These are phyloP conservation scores for Acorus gramineus DNA, from an alignment of 106 monocot species.

Conservation along the genomic window DNA sequence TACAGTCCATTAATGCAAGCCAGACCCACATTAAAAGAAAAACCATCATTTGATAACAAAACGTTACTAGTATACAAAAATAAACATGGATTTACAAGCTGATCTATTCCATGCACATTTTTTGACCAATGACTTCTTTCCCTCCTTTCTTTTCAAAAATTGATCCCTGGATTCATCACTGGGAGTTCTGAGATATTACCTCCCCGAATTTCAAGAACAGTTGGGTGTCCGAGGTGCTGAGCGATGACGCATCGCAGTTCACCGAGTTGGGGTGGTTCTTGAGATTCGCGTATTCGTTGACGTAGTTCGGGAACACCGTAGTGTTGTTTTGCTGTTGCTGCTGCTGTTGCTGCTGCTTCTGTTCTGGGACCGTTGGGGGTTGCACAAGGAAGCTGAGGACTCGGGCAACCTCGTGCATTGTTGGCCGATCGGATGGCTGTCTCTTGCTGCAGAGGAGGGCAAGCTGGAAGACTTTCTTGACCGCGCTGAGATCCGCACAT, in stretches of 20 bases:
- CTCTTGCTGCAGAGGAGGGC: conserved; percentile 86
- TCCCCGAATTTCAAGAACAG: conserved; percentile 93
- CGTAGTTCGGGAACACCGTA: conserved; percentile 27
- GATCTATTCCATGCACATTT: no score
- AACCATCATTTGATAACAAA: no score
- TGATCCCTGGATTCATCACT: conserved; percentile 13
- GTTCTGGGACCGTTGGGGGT: conserved; percentile 1
- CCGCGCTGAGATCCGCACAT: conserved; percentile 46
- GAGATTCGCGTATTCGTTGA: conserved; percentile 51
- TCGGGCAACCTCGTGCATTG: conserved; percentile 88
- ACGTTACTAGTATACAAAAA: no score
- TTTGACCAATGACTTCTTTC: no score
- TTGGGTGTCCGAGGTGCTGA: conserved; percentile 75
- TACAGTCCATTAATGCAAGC: no score
- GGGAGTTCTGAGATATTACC: conserved; percentile 76
- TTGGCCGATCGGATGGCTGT: conserved; percentile 75
- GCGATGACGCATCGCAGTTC: conserved; percentile 27
- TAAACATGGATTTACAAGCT: no score
- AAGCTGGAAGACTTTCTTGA: conserved; percentile 82
- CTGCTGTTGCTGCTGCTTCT: conserved; percentile 15
- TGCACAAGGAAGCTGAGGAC: conserved; percentile 55
- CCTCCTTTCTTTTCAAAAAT: no score
- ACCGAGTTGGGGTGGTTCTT: conserved; percentile 29
- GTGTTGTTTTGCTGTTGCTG: neutral
- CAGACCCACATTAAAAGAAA: no score